Conservation (phyloP, 345 rosid species). For the Anastatica hierochuntica region DNA sequence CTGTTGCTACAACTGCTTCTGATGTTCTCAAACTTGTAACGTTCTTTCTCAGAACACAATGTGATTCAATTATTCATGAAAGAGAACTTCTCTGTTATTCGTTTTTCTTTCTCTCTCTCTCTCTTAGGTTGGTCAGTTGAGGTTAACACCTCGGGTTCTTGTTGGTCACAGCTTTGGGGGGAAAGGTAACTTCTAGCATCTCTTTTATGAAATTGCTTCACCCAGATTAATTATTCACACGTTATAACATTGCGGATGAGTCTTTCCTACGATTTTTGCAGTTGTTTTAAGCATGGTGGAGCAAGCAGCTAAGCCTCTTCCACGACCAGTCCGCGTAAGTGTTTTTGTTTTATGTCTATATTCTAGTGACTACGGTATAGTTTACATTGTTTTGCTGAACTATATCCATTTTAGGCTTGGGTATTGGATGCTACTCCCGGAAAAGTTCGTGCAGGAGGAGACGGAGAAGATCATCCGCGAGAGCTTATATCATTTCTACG, state of each 20-base stretch:
- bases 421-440: slow-evolving; percentile 98
- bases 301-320: slow-evolving; percentile 96
- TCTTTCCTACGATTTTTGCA: slow-evolving; percentile 29
- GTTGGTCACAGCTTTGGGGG: slow-evolving; percentile 99
- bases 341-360: background rate
- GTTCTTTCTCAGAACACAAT: background rate
- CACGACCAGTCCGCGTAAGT: slow-evolving; percentile 79
- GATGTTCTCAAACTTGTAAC: slow-evolving; percentile 82
- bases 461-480: slow-evolving; percentile 87
- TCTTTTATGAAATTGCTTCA: background rate
- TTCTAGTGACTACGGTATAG: too few species aligned
- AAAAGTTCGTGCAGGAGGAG: slow-evolving; percentile 75
- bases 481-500: slow-evolving; percentile 66
- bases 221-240: too few species aligned
- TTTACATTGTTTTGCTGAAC: too few species aligned
- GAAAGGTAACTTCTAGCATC: slow-evolving; percentile 47
- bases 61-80: background rate
- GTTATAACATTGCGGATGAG: slow-evolving; percentile 17
- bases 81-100: background rate
- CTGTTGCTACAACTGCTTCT: slow-evolving; percentile 76
- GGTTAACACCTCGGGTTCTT: slow-evolving; percentile 71
- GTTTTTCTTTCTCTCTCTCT: background rate
- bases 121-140: slow-evolving; percentile 62
- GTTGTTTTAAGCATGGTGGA: slow-evolving; percentile 96
- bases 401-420: slow-evolving; percentile 53